phyloP scores from a whole-genome alignment of 306 rosid genomes.

The Cucurbita pepo region DNA sequence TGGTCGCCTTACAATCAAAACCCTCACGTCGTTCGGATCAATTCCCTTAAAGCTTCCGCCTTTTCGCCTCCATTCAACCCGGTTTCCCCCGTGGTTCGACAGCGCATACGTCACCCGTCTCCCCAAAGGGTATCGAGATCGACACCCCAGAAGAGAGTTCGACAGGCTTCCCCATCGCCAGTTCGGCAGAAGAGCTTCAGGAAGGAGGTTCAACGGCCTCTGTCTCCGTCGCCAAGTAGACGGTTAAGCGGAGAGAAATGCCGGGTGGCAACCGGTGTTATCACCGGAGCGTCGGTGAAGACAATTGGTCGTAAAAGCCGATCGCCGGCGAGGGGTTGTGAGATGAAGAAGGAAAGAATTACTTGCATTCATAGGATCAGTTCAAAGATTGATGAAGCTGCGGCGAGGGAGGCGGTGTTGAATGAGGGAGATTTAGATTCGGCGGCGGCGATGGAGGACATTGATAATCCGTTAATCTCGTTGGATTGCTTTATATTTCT shows the following conservation, averaged over 20 bases:
- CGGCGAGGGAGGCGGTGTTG: slow-evolving; percentile 30
- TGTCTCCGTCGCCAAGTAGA: slow-evolving; percentile 57
- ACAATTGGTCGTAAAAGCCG: neutral
- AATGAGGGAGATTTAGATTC: slow-evolving; percentile 13
- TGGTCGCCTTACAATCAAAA: slow-evolving; percentile 55
- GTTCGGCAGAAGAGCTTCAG: slow-evolving; percentile 63
- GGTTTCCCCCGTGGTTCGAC: neutral
- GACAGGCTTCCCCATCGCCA: slow-evolving; percentile 18
- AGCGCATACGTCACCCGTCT: neutral
- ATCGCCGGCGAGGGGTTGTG: slow-evolving; percentile 13
- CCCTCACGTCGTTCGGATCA: slow-evolving; percentile 47
- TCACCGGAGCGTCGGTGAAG: too few relatives aligned
- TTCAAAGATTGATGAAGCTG: slow-evolving; percentile 45
- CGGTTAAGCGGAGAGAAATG: slow-evolving; percentile 20
- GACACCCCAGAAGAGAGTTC: slow-evolving; percentile 39
- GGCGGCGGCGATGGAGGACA: slow-evolving; percentile 35
- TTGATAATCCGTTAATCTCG: slow-evolving; percentile 67
- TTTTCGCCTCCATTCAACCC: neutral
- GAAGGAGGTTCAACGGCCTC: slow-evolving; percentile 17
- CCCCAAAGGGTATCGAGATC: slow-evolving; percentile 1
- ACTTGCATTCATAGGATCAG: slow-evolving; percentile 17
- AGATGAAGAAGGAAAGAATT: slow-evolving; percentile 29
- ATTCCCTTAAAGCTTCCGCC: slow-evolving; percentile 33
- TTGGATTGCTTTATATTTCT: slow-evolving; percentile 85
- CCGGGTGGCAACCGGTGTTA: neutral